These are phyloP conservation scores for Vaccinium myrtillus DNA, from an alignment of 148 eudicot genomes.

Conservation along the genomic window DNA sequence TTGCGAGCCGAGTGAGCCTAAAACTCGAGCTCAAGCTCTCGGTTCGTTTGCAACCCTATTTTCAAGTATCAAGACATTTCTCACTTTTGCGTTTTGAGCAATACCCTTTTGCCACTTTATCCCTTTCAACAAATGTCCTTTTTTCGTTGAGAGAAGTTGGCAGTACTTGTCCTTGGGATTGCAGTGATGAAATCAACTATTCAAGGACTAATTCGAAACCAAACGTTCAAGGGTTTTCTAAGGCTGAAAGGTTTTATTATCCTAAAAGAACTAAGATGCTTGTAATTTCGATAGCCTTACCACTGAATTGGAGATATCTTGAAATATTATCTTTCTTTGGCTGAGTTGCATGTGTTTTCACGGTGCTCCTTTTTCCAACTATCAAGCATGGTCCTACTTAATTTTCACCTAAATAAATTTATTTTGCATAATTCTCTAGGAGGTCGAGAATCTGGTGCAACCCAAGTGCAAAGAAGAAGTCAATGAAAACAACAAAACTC, in stretches of 20 bases:
- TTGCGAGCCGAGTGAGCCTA: too few relatives aligned
- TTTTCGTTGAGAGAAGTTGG: too few relatives aligned
- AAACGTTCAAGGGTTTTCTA: too few relatives aligned
- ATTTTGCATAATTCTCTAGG: conserved; percentile 4
- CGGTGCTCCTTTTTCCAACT: background rate
- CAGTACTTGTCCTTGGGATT: too few relatives aligned
- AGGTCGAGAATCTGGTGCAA: conserved; percentile 29
- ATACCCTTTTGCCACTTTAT: background rate
- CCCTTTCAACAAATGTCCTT: background rate
- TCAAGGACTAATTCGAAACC: too few relatives aligned
- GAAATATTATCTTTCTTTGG: background rate
- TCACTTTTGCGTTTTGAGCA: too few relatives aligned
- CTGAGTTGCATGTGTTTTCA: background rate
- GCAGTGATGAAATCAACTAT: too few relatives aligned
- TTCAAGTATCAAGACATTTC: background rate
- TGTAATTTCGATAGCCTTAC: background rate
- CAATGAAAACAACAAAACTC: conserved; percentile 22
- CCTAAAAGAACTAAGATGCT: background rate
- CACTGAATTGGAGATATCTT: background rate
- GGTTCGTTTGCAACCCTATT: too few relatives aligned
- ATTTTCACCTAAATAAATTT: background rate
- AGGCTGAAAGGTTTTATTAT: too few relatives aligned
- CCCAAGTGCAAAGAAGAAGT: conserved; percentile 19
- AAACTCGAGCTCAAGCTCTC: too few relatives aligned
- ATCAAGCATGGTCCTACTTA: background rate